Evolutionary conservation across 768 basidiomycete genomes (phyloP).

Genomic region (Trametes villosa): DNA sequence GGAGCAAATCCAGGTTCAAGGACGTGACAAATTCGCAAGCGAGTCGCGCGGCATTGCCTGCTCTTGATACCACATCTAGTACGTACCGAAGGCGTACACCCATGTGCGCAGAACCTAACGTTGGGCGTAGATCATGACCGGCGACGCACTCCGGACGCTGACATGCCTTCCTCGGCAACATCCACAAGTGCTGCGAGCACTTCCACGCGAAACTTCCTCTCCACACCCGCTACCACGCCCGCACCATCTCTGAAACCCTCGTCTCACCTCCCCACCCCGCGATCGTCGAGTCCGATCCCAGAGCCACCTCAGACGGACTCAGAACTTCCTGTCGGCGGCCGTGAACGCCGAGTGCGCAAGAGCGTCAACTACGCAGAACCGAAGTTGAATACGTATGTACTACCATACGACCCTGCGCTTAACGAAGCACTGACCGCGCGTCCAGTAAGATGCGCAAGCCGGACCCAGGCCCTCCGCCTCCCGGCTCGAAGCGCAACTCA

Average conservation of each 20-base stretch:
- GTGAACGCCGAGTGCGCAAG: slow-evolving; percentile 68
- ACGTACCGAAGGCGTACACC: slow-evolving; percentile 12
- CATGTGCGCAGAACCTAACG: slow-evolving; percentile 21
- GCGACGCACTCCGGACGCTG: slow-evolving; percentile 42
- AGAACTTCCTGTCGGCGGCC: slow-evolving; percentile 38
- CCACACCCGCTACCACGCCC: slow-evolving; percentile 50
- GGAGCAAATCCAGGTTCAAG: slow-evolving; percentile 56
- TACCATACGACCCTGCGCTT: not conserved
- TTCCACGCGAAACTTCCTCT: slow-evolving; percentile 44
- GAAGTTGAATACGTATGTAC: slow-evolving; percentile 81
- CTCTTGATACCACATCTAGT: slow-evolving; percentile 45
- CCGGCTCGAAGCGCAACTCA: slow-evolving; percentile 34
- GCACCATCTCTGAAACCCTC: slow-evolving; percentile 32
- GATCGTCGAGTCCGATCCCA: slow-evolving; percentile 48
- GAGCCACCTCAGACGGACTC: slow-evolving; percentile 43
- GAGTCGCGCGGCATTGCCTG: slow-evolving; percentile 39
- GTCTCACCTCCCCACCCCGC: slow-evolving; percentile 54
- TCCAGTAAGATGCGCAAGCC: slow-evolving; percentile 89
- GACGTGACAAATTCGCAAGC: slow-evolving; percentile 66
- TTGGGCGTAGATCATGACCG: slow-evolving; percentile 40
- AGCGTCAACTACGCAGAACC: slow-evolving; percentile 89
- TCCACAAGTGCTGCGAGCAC: slow-evolving; percentile 39
- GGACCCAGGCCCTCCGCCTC: slow-evolving; percentile 48
- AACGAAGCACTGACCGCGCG: not conserved
- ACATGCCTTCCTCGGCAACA: slow-evolving; percentile 36